Percentiles rank a stretch among this genome's conserved stretches.
Evolutionary conservation across 2,329 filamentous ascomycete species (phyloP).

Genomic region (Kalaharituber pfeilii): DNA sequence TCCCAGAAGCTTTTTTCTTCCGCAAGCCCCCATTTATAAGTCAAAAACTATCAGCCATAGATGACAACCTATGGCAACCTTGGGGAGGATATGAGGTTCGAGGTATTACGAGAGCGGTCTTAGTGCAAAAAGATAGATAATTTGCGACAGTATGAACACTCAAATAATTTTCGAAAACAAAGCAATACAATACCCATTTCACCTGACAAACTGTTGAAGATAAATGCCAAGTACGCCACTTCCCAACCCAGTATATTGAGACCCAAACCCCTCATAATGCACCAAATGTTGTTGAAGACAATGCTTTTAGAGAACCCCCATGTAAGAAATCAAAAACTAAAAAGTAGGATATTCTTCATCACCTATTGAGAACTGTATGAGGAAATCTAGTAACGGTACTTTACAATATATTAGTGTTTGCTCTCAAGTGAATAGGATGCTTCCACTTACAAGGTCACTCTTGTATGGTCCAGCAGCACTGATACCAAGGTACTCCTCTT

Average conservation of each 20-base stretch:
- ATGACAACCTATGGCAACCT: too few species aligned
- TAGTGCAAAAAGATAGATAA: too few species aligned
- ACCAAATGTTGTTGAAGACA: slow-evolving; percentile 22
- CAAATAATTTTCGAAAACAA: not conserved
- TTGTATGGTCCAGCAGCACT: slow-evolving; percentile 83
- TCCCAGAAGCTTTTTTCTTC: too few species aligned
- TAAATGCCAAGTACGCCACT: slow-evolving; percentile 18
- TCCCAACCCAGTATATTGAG: slow-evolving; percentile 10
- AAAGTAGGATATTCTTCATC: slow-evolving; percentile 6
- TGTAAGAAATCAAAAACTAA: not conserved
- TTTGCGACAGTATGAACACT: not conserved
- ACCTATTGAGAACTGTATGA: slow-evolving; percentile 2
- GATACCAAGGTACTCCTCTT: slow-evolving; percentile 90
- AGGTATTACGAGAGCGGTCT: too few species aligned
- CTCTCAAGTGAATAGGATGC: not conserved
- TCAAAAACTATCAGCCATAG: too few species aligned
- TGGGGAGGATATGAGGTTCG: too few species aligned
- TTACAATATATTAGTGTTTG: slow-evolving; percentile 2
- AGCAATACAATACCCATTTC: slow-evolving; percentile 3
- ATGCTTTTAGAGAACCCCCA: slow-evolving; percentile 7
- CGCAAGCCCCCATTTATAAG: too few species aligned
- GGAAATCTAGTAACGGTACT: not conserved
- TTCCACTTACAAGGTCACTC: slow-evolving; percentile 24
- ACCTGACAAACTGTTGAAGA: slow-evolving; percentile 20
- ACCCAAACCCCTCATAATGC: slow-evolving; percentile 11